Conservation (phyloP, 192 early-diverging fungal genomes). For the Kickxella alabastrina region DNA sequence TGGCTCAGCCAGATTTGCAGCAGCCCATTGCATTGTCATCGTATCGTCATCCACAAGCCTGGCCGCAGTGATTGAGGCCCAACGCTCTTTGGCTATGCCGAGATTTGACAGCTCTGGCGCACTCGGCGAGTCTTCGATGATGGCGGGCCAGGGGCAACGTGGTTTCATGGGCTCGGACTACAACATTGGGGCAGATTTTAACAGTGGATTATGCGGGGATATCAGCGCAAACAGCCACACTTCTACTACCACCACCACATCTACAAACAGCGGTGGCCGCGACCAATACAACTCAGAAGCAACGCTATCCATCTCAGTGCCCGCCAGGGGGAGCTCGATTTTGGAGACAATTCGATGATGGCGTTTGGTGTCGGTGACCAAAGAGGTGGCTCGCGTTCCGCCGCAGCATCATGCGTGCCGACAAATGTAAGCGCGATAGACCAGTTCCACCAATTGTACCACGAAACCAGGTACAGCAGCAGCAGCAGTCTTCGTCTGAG, state of each 20-base stretch:
- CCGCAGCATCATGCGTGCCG: constrained; percentile 8
- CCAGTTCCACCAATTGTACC: no score
- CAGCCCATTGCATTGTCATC: constrained; percentile 10
- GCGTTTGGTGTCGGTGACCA: constrained; percentile 5
- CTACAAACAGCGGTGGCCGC: not conserved
- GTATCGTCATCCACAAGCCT: constrained; percentile 13
- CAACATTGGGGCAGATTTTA: no score
- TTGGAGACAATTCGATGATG: constrained; percentile 8
- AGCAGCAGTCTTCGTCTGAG: not conserved
- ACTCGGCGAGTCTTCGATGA: not conserved
- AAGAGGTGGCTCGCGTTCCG: constrained; percentile 5
- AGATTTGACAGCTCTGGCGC: not conserved
- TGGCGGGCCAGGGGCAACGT: not conserved
- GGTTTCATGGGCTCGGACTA: no score
- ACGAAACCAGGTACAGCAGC: no score
- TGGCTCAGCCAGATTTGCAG: no score
- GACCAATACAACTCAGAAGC: not conserved
- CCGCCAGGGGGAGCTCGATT: constrained; percentile 5
- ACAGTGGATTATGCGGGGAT: no score
- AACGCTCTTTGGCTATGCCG: constrained; percentile 1
- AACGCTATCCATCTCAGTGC: constrained; percentile 3
- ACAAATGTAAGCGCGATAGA: no score
- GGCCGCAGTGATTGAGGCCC: constrained; percentile 13
- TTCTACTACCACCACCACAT: no score
- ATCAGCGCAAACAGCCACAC: no score